Conservation (phyloP, 2,329 filamentous ascomycete species). For the Camptophora hylomeconis region DNA sequence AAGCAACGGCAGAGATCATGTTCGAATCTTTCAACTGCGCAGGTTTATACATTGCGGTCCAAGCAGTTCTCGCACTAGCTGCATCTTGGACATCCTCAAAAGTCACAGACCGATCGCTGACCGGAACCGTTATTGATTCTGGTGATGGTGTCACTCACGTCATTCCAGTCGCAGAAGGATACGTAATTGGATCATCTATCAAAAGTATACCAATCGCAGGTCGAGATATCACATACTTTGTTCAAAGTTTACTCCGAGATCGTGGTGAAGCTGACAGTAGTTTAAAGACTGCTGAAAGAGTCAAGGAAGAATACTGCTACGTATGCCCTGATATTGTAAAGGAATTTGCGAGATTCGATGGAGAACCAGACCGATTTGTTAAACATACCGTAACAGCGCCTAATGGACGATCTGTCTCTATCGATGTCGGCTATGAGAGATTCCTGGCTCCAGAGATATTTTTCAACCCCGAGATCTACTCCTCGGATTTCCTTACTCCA, state of each 20-base stretch:
- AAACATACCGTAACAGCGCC: constrained; percentile 80
- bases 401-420: constrained; percentile 68
- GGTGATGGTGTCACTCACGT: constrained; percentile 98
- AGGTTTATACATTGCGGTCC: constrained; percentile 95
- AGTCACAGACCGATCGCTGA: constrained; percentile 88
- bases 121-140: constrained; percentile 95
- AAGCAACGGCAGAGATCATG: constrained; percentile 99
- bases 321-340: constrained; percentile 98
- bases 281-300: constrained; percentile 91
- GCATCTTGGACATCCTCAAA: constrained; percentile 98
- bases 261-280: constrained; percentile 93
- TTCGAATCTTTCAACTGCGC: constrained; percentile 99
- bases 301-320: constrained; percentile 98
- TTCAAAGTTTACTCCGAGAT: constrained; percentile 89
- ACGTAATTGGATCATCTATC: constrained; percentile 97
- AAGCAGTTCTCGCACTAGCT: constrained; percentile 88
- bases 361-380: constrained; percentile 78
- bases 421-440: constrained; percentile 94
- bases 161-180: constrained; percentile 94
- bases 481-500: constrained; percentile 92
- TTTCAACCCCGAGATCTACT: constrained; percentile 99
- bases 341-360: constrained; percentile 89
- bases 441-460: constrained; percentile 98
- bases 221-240: constrained; percentile 97
- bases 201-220: constrained; percentile 98